Conservation (phyloP, 2,329 filamentous ascomycete species). For the Trichocomaceae sp. region DNA sequence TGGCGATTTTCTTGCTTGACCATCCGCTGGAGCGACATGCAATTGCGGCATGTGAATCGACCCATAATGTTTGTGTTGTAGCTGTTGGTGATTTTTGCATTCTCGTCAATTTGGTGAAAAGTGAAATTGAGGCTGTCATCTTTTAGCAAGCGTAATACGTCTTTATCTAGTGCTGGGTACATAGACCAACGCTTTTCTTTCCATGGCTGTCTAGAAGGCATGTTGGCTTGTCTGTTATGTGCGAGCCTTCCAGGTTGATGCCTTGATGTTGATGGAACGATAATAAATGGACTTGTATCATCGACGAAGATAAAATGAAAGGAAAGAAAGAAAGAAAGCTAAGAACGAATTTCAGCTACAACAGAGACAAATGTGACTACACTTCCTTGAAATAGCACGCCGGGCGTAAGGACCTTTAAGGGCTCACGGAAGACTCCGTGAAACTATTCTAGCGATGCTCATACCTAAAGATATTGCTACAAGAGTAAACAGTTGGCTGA, state of each 20-base stretch:
- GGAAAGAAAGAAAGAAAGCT: background rate
- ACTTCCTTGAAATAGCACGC: background rate
- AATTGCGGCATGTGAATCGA: slow-evolving; percentile 34
- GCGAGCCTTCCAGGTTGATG: too few relatives aligned
- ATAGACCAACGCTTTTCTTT: too few relatives aligned
- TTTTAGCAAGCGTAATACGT: too few relatives aligned
- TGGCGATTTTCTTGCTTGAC: slow-evolving; percentile 38
- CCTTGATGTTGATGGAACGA: background rate
- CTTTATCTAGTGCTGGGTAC: too few relatives aligned
- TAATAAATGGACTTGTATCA: background rate
- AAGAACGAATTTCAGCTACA: background rate
- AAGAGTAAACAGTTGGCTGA: background rate
- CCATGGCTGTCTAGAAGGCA: too few relatives aligned
- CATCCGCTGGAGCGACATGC: slow-evolving; percentile 29
- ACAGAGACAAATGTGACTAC: background rate
- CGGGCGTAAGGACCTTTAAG: background rate
- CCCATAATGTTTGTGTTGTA: slow-evolving; percentile 41
- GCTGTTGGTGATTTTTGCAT: too few relatives aligned
- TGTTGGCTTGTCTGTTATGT: too few relatives aligned
- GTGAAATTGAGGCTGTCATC: too few relatives aligned
- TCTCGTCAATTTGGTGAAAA: too few relatives aligned
- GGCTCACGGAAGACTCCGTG: background rate
- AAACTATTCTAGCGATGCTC: background rate
- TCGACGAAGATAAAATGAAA: background rate
- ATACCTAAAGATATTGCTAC: background rate